Base-by-base conservation (phyloP, 2,329 filamentous ascomycete species). In the Cladophialophora exuberans region DNA sequence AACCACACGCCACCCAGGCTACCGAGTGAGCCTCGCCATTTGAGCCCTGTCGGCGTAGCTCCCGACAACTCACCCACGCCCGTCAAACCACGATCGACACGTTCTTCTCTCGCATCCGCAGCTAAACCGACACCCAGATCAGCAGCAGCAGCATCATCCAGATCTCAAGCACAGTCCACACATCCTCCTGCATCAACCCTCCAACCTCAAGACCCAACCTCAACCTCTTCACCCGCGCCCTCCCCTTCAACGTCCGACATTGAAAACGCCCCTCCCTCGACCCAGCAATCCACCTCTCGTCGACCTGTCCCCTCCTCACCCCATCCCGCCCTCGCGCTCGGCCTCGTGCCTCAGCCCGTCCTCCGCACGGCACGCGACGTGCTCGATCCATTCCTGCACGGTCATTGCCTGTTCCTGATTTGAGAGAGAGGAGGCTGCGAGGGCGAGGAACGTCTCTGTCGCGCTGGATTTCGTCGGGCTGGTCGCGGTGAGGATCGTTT, bases 261-360 rank as follows among this genome's bases (percentile, higher is more conserved):
- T 0, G 89, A 94, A 69, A 93, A 93, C 63, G 84, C 83, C 43
- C 88, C 88, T 1, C 89, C 89, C 0, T 88, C 87, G 1, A 84
- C 85, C 4, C 82, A 78, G 49, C 31, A 31, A 18, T 23, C 46
- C 13, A 25, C 22, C 22, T 25, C 23, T 7, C 46, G 46, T 5
- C 46, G 33, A 11, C 46, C 46, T n/a, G 11, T 45, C 6, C 25
- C 39, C 11, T 31, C 46, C 23, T 43, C 47, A n/a, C n/a, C n/a
- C n/a, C n/a, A n/a, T n/a, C n/a, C n/a, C n/a, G n/a, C n/a, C n/a
- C 26, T 4, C 18, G 33, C 31, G 26, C 38, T 33, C 42, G n/a
- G 17, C 82, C 81, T 1, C 76, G 79, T 2, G 76, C 75, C 48
- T 78, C 73, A 59, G n/a, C n/a, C n/a, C n/a, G n/a, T n/a, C n/a